These are phyloP conservation scores for Suaeda aralocaspica DNA, from an alignment of 148 eudicot species.

Conservation along the genomic window DNA sequence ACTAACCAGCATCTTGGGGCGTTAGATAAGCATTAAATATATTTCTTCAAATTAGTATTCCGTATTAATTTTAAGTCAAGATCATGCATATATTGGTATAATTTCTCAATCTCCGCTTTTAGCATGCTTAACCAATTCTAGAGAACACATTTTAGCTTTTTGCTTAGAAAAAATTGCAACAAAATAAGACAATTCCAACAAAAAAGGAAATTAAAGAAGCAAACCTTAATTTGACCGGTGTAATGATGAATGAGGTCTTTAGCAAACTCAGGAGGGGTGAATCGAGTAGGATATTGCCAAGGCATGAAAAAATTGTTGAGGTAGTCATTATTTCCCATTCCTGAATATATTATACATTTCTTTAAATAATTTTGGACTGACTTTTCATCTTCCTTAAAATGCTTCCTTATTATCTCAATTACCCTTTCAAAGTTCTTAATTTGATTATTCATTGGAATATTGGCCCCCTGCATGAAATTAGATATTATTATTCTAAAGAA, in stretches of 20 bases:
- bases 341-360: slow-evolving; percentile 50
- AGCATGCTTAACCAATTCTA: too few species aligned
- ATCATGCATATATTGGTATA: too few species aligned
- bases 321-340: slow-evolving; percentile 77
- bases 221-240: slow-evolving; percentile 49
- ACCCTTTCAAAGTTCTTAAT: slow-evolving; percentile 44
- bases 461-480: slow-evolving; percentile 38
- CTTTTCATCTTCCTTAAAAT: slow-evolving; percentile 40
- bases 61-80: too few species aligned
- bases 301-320: slow-evolving; percentile 73
- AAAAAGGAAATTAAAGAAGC: not conserved
- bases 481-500: not conserved
- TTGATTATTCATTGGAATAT: slow-evolving; percentile 55
- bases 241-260: slow-evolving; percentile 49
- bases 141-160: too few species aligned
- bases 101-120: too few species aligned
- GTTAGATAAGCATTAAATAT: too few species aligned
- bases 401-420: slow-evolving; percentile 36
- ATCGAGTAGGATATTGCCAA: slow-evolving; percentile 27
- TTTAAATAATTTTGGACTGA: slow-evolving; percentile 34
- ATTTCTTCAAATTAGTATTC: too few species aligned
- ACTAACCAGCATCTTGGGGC: too few species aligned
- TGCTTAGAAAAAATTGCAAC: too few species aligned
- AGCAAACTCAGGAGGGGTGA: slow-evolving; percentile 42
- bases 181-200: too few species aligned